Conservation (phyloP, 257 asterid genomes). For the Solanum arcanum region DNA sequence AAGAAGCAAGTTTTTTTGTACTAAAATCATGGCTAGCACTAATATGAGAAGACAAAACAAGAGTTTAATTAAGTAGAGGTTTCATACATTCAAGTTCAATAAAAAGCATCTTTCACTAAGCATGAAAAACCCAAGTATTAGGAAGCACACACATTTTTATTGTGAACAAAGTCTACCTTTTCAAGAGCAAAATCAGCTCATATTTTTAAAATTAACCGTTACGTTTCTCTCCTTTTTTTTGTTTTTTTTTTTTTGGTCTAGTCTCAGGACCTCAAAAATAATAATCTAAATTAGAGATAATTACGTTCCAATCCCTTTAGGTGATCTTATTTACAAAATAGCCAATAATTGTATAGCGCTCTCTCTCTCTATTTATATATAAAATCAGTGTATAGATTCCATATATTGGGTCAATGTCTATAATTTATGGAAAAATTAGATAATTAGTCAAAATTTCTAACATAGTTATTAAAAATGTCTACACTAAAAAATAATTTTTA, state of each 20-base stretch:
- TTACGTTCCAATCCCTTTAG: neutral
- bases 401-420: neutral
- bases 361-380: too few species aligned
- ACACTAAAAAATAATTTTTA: too few species aligned
- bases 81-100: neutral
- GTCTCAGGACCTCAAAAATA: neutral
- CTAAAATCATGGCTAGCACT: neutral
- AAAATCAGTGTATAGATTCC: neutral
- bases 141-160: neutral
- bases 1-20: neutral
- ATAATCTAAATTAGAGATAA: neutral
- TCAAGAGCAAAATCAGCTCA: neutral
- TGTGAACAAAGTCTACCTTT: neutral
- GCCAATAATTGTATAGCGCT: neutral
- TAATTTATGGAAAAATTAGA: too few species aligned
- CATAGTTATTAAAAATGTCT: too few species aligned
- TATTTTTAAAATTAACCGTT: neutral
- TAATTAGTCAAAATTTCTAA: too few species aligned
- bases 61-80: neutral
- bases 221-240: neutral
- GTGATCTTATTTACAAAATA: neutral
- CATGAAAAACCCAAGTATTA: neutral
- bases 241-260: neutral
- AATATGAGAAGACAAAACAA: neutral
- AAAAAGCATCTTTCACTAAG: neutral